Percentiles rank a stretch among this genome's conserved stretches.
phyloP scores from a whole-genome alignment of 2,329 filamentous ascomycete genomes.

The Pseudogymnoascus sp. region DNA sequence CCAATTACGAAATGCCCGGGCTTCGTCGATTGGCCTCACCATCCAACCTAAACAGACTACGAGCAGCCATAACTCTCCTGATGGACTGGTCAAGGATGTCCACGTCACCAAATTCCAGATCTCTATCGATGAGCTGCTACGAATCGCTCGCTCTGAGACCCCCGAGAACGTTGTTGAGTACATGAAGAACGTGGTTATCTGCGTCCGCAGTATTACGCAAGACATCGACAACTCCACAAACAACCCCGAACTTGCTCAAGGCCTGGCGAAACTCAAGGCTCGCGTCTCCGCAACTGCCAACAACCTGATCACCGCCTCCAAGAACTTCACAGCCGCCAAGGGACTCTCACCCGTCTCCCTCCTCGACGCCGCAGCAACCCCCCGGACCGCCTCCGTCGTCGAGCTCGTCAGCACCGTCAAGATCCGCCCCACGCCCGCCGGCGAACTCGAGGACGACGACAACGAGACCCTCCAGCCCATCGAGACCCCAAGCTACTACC shows the following conservation, averaged over 20 bases:
- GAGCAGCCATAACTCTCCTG: slow-evolving; percentile 59
- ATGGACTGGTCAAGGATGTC: slow-evolving; percentile 80
- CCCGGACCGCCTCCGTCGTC: slow-evolving; percentile 78
- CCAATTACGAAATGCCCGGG: slow-evolving; percentile 73
- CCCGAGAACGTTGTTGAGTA: slow-evolving; percentile 71
- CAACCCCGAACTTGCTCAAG: slow-evolving; percentile 45
- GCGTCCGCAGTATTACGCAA: slow-evolving; percentile 76
- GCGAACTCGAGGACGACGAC: slow-evolving; percentile 73
- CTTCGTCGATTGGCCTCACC: slow-evolving; percentile 69
- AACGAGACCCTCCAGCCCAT: slow-evolving; percentile 61
- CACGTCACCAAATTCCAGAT: slow-evolving; percentile 95
- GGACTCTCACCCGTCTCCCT: slow-evolving; percentile 90
- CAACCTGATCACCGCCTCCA: slow-evolving; percentile 88
- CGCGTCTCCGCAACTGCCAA: slow-evolving; percentile 91
- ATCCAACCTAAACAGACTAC: slow-evolving; percentile 59
- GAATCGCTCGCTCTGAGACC: slow-evolving; percentile 65
- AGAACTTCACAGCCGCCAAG: slow-evolving; percentile 76
- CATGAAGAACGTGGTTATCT: slow-evolving; percentile 80
- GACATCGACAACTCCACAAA: slow-evolving; percentile 60
- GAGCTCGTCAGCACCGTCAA: slow-evolving; percentile 80
- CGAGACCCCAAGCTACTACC: slow-evolving; percentile 65
- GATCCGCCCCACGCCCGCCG: slow-evolving; percentile 67
- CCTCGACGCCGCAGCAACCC: slow-evolving; percentile 85
- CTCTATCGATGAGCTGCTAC: slow-evolving; percentile 83
- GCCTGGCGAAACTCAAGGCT: slow-evolving; percentile 65